phyloP scores from a whole-genome alignment of 2,329 filamentous ascomycete species.

The Akanthomyces dipterigenus region DNA sequence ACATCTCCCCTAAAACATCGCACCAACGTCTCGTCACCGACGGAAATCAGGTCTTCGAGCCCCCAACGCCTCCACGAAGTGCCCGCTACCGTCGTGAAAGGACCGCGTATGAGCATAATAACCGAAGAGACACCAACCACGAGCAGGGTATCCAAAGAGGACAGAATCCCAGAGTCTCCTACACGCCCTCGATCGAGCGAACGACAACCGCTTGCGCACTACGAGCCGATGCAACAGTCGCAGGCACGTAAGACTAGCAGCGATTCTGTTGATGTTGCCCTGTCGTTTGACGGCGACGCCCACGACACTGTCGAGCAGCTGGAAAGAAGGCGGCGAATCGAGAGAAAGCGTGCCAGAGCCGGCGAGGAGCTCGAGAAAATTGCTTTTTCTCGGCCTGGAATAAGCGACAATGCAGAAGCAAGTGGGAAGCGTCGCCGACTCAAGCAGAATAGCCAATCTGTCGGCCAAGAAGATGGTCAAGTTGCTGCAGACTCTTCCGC shows the following conservation, averaged over 20 bases:
- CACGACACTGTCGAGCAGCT: slow-evolving; percentile 36
- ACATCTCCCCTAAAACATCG: slow-evolving; percentile 46
- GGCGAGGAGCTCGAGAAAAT: slow-evolving; percentile 35
- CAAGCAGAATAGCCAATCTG: background rate
- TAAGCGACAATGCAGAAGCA: slow-evolving; percentile 18
- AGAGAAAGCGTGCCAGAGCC: slow-evolving; percentile 32
- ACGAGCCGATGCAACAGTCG: slow-evolving; percentile 40
- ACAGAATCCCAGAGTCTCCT: slow-evolving; percentile 32
- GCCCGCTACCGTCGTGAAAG: slow-evolving; percentile 21
- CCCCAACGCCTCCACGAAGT: slow-evolving; percentile 28
- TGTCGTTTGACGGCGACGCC: slow-evolving; percentile 28
- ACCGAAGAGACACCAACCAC: slow-evolving; percentile 22
- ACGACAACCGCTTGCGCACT: slow-evolving; percentile 32
- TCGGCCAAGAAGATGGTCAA: background rate
- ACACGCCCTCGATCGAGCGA: slow-evolving; percentile 19
- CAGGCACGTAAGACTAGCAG: slow-evolving; percentile 32
- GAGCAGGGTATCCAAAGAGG: slow-evolving; percentile 21
- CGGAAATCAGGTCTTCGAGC: slow-evolving; percentile 34
- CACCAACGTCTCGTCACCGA: slow-evolving; percentile 40
- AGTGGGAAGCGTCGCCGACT: slow-evolving; percentile 19
- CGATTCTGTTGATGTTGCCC: slow-evolving; percentile 18
- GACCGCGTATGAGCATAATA: slow-evolving; percentile 14
- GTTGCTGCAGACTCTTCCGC: background rate
- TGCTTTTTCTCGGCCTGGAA: slow-evolving; percentile 25
- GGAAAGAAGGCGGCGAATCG: slow-evolving; percentile 31